Conservation (phyloP, 331 rosid species). For the Acacia pycnantha region DNA sequence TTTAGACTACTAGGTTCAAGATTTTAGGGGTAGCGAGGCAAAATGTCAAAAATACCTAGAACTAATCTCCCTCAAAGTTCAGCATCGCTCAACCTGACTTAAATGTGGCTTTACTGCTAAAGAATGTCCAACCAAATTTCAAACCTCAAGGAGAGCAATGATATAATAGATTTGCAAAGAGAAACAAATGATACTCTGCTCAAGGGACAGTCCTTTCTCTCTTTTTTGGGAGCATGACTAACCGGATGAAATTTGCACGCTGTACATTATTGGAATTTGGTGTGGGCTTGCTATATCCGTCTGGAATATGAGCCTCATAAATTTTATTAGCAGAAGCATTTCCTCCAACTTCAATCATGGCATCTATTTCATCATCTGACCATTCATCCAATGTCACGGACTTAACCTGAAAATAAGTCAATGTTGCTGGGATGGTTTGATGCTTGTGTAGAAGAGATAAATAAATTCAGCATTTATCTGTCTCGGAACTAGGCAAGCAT, state of each 20-base stretch:
- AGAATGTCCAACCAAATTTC: conserved; percentile 9
- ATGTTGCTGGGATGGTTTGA: background rate
- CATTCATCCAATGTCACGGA: conserved; percentile 96
- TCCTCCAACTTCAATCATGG: conserved; percentile 97
- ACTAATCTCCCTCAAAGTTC: background rate
- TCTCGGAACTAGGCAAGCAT: conserved; percentile 21
- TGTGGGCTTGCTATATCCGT: conserved; percentile 73
- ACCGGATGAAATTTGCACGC: conserved; percentile 86
- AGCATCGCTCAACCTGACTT: background rate
- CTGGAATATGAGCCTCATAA: conserved; percentile 90
- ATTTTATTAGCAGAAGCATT: conserved; percentile 89
- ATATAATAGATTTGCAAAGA: conserved; percentile 17
- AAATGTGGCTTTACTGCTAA: background rate
- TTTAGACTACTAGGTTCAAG: too few species aligned
- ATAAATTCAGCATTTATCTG: conserved; percentile 1
- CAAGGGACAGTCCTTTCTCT: background rate
- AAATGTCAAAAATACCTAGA: too few species aligned
- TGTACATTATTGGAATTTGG: conserved; percentile 74
- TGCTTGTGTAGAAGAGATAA: background rate
- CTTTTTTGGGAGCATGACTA: conserved; percentile 29
- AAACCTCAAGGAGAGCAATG: conserved; percentile 19
- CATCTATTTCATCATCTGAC: conserved; percentile 93
- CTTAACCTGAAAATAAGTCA: conserved; percentile 65
- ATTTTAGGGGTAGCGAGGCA: too few species aligned
- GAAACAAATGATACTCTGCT: conserved; percentile 21